Evolutionary conservation across 805 yeast genomes (phyloP).

Genomic region (Kuraishia piskuri): DNA sequence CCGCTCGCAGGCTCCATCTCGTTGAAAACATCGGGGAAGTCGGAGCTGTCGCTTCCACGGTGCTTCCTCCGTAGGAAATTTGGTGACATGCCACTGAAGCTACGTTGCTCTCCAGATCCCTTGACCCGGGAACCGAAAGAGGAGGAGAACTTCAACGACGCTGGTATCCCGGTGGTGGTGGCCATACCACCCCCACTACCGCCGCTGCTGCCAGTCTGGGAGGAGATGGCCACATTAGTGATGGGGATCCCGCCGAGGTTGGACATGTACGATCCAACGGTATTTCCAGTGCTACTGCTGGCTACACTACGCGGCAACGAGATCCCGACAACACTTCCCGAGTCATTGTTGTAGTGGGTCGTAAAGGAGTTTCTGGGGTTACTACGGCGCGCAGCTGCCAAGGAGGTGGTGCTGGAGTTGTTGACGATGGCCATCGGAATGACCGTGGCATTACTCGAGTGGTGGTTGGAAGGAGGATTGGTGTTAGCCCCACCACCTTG

Average conservation of each 20-base stretch:
- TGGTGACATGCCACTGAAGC: constrained; percentile 15
- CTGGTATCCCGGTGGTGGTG: not conserved
- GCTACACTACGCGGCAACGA: constrained; percentile 12
- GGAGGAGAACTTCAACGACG: constrained; percentile 51
- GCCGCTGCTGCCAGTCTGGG: constrained; percentile 19
- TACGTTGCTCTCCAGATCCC: constrained; percentile 16
- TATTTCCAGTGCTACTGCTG: not conserved
- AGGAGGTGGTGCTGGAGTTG: constrained; percentile 43
- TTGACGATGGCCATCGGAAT: constrained; percentile 17
- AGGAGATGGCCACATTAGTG: not conserved
- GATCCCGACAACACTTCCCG: constrained; percentile 4
- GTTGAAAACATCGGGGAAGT: constrained; percentile 14
- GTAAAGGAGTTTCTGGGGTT: constrained; percentile 5
- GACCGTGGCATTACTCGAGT: constrained; percentile 14
- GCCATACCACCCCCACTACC: constrained; percentile 14
- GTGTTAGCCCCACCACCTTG: not conserved
- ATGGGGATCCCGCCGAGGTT: not conserved
- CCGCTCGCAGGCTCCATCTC: constrained; percentile 19
- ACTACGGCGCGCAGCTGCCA: constrained; percentile 43
- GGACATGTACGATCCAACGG: not conserved
- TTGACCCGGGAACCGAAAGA: constrained; percentile 57
- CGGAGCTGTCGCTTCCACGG: constrained; percentile 8
- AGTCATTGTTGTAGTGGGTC: not conserved
- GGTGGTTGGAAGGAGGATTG: not conserved
- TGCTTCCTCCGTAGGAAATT: not conserved